Conservation (phyloP, 148 eudicot genomes). For the Diospyros lotus region DNA sequence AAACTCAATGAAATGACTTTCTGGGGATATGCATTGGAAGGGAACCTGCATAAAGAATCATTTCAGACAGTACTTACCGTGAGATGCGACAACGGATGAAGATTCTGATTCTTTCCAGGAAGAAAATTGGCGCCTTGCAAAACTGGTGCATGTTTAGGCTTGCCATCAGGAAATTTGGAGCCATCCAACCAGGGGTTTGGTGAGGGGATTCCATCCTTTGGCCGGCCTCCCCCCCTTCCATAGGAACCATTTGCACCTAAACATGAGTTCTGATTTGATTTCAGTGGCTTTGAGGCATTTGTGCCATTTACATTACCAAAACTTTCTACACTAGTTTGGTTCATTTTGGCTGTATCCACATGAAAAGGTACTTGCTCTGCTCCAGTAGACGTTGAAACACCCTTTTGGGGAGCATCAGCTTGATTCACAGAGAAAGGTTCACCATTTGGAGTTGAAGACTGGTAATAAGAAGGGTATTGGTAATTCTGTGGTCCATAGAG, state of each 20-base stretch:
- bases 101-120: slow-evolving; percentile 36
- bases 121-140: slow-evolving; percentile 23
- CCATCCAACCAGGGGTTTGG: slow-evolving; percentile 8
- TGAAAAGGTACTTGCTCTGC: slow-evolving; percentile 2
- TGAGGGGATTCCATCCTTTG: not conserved
- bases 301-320: not conserved
- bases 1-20: not conserved
- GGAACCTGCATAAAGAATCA: not conserved
- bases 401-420: not conserved
- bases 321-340: not conserved
- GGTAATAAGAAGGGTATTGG: slow-evolving; percentile 5
- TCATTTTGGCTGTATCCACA: not conserved
- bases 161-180: slow-evolving; percentile 8
- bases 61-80: slow-evolving; percentile 26
- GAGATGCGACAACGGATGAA: slow-evolving; percentile 30
- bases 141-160: slow-evolving; percentile 17
- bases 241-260: slow-evolving; percentile 10
- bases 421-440: not conserved
- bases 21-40: not conserved
- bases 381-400: not conserved
- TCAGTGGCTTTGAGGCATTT: not conserved
- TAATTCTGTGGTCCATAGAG: not conserved
- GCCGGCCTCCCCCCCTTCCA: slow-evolving; percentile 1
- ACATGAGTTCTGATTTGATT: not conserved
- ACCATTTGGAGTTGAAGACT: not conserved